Evolutionary conservation across 805 yeast species (phyloP), one percentile per base, ranked within the genome.

Genomic region (Dipodascus albidus): DNA sequence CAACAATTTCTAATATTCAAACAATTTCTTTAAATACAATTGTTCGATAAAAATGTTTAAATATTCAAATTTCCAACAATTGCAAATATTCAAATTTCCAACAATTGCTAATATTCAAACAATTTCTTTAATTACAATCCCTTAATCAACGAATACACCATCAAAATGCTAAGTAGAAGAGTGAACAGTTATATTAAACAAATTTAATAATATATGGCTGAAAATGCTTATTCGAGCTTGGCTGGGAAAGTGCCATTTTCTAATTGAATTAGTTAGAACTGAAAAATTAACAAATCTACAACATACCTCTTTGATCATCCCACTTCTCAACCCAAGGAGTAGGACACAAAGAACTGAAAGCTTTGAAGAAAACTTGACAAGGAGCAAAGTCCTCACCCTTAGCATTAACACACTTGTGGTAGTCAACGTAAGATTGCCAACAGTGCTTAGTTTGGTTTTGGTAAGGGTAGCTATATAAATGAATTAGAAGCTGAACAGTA

Each of bases 351-450:
- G 96, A 80, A 64, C 85, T 80, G 79, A 79, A 93, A 54, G 97
- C 87, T 73, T 81, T 85, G 82, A 81, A 87, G 78, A 93, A 93
- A 64, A 87, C 90, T 74, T 89, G 80, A 75, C 99, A 93, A 67
- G 98, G 98, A 65, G 90, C 96, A 68, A 93, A 93, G 58, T 90
- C 98, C 75, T 91, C 97, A 69, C 99, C 99, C 77, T 91, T 91
- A 62, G 90, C 88, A 67, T 83, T 85, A 70, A 93, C 81, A 78
- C 99, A 93, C 74, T 89, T 90, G 84, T 86, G 93, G 82, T 91
- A 93, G 74, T 93, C 99, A 67, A 93, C 88, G 77, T 91, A 93
- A 64, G 91, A 80, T 77, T 91, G 97, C 83, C 91, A 95, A 79
- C 98, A 93, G 79, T 91, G 96, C 77, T 85, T 89, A 66, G 97